These are phyloP conservation scores for Arthromyces matolae DNA, from an alignment of 768 basidiomycete species.

Conservation along the genomic window DNA sequence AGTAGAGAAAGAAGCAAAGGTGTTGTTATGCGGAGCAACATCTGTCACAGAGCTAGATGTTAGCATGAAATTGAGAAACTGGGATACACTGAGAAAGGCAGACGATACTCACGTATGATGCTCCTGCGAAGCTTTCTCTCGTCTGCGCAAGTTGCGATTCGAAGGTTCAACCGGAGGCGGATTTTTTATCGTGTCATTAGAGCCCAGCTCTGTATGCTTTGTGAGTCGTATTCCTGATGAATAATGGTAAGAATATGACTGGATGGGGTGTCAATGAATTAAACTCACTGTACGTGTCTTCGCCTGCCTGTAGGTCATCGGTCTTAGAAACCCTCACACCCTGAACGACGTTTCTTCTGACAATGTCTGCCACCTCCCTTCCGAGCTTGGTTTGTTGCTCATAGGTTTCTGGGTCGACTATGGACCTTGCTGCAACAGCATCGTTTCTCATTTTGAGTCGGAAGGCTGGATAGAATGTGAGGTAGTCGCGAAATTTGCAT, in stretches of 20 bases:
- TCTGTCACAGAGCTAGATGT: constrained; percentile 28
- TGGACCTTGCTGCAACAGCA: constrained; percentile 36
- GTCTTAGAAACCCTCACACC: constrained; percentile 46
- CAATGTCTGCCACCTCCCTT: constrained; percentile 66
- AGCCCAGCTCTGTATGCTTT: constrained; percentile 80
- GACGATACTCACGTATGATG: constrained; percentile 23
- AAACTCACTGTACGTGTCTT: constrained; percentile 58
- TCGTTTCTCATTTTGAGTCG: constrained; percentile 63
- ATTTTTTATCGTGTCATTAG: constrained; percentile 74
- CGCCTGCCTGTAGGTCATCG: constrained; percentile 22
- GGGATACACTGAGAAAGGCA: background rate
- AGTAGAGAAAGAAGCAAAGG: constrained; percentile 17
- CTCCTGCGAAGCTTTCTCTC: constrained; percentile 33
- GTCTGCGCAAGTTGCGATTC: constrained; percentile 43
- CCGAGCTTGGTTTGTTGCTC: constrained; percentile 55
- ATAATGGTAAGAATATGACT: background rate
- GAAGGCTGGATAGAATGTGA: constrained; percentile 52
- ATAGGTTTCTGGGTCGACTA: constrained; percentile 45
- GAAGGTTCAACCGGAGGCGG: constrained; percentile 43
- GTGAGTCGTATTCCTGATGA: constrained; percentile 68
- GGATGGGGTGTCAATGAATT: background rate
- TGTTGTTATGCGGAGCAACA: constrained; percentile 35
- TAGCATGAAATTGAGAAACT: constrained; percentile 18
- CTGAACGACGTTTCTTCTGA: constrained; percentile 86
- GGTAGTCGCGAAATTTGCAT: background rate